phyloP scores from a whole-genome alignment of 805 yeast species.

The Monosporozyma servazzii region DNA sequence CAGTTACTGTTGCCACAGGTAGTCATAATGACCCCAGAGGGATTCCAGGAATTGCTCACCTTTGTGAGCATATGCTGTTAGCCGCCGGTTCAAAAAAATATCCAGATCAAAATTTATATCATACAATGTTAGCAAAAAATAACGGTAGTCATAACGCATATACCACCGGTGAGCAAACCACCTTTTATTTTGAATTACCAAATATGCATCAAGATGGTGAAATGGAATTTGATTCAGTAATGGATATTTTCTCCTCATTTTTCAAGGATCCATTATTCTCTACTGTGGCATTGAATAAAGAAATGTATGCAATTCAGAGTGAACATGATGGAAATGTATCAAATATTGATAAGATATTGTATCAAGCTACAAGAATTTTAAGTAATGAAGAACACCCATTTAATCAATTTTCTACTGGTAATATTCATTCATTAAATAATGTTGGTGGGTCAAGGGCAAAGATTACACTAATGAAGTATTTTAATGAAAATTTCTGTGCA shows the following conservation, averaged over 20 bases:
- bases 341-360: constrained; percentile 38
- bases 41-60: constrained; percentile 78
- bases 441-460: constrained; percentile 31
- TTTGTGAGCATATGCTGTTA: constrained; percentile 69
- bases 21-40: constrained; percentile 67
- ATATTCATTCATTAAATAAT: constrained; percentile 38
- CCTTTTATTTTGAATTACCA: constrained; percentile 57
- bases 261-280: constrained; percentile 45
- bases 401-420: constrained; percentile 58
- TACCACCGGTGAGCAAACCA: constrained; percentile 60
- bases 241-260: constrained; percentile 43
- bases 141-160: constrained; percentile 61
- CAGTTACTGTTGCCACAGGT: constrained; percentile 72
- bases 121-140: constrained; percentile 33
- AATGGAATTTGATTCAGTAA: constrained; percentile 37
- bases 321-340: constrained; percentile 54
- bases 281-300: constrained; percentile 35
- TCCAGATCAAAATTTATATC: constrained; percentile 40
- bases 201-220: constrained; percentile 26
- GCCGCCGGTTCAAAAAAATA: constrained; percentile 45
- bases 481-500: constrained; percentile 34
- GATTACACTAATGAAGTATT: constrained; percentile 33
- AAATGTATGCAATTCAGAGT: constrained; percentile 52
- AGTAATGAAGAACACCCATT: constrained; percentile 44
- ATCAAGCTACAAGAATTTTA: constrained; percentile 49